Evolutionary conservation across 305 asterid genomes (phyloP).

Genomic region (Rubia tinctorum): DNA sequence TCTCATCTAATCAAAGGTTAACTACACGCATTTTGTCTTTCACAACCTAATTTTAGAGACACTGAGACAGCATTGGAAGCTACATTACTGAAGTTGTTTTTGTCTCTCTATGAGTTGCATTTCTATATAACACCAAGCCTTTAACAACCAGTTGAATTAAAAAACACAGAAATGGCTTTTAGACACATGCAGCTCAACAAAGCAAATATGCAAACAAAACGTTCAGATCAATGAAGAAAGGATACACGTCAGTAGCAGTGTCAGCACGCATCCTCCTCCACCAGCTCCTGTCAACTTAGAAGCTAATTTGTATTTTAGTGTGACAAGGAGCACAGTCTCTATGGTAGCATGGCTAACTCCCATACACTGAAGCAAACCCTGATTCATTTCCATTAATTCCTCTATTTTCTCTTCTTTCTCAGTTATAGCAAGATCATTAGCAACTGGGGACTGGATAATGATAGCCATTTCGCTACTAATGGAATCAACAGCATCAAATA

Average conservation of each 20-base stretch:
- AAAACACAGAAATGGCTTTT: not conserved
- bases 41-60: not conserved
- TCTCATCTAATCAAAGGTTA: not conserved
- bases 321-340: slow-evolving; percentile 71
- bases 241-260: slow-evolving; percentile 86
- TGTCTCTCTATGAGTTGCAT: not conserved
- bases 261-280: slow-evolving; percentile 97
- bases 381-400: slow-evolving; percentile 95
- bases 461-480: slow-evolving; percentile 80
- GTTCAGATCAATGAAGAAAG: slow-evolving; percentile 24
- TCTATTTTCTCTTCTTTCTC: slow-evolving; percentile 88
- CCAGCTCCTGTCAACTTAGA: slow-evolving; percentile 98
- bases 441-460: slow-evolving; percentile 72
- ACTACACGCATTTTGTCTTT: not conserved
- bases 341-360: slow-evolving; percentile 93
- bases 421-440: slow-evolving; percentile 82
- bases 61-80: not conserved
- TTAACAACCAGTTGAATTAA: not conserved
- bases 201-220: slow-evolving; percentile 1
- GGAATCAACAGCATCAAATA: slow-evolving; percentile 78
- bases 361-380: slow-evolving; percentile 92
- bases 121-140: not conserved
- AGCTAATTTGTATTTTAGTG: slow-evolving; percentile 72
- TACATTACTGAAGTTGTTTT: not conserved
- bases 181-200: not conserved